Evolutionary conservation across 1,284 basidiomycete species (phyloP), one percentile per base, ranked within the genome.

Genomic region (Tilletia horrida): DNA sequence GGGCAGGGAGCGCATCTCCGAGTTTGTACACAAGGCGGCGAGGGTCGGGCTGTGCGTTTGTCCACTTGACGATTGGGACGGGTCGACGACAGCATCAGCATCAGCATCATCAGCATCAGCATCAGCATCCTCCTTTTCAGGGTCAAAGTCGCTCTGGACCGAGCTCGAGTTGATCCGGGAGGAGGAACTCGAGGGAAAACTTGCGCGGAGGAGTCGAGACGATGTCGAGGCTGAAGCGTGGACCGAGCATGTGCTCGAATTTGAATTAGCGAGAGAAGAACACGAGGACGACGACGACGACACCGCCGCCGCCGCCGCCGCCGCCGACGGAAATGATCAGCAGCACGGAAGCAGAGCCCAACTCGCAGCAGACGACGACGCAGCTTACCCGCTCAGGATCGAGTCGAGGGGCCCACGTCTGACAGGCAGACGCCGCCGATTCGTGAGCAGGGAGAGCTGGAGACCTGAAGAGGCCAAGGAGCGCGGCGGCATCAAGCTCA

Each of bases 1-100:
- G 2, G 78, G 79, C 21, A 62, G 79, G 18, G 72, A 75, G 16
- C 76, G 71, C 44, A 69, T 81, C 4, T 71, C 74, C 2, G 64
- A 67, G 3, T 81, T 81, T 62, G 69, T 80, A 18, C 67, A 76
- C 3, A 65, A 70, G 21, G 76, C 75, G 0, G 62, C 68, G 25
- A 59, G 71, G 0, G 69, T 66, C 0, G 78, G 78, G 0, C 50
- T 81, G 29, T 40, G 63, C 6, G 65, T 81, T 7, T 40, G 35
- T 11, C 35, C 35, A 40, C 11, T 40, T 11, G 35, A 40, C 11
- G 35, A 11, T 11, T 40, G 4, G 35, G 35, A 40, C 35, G 4
- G 6, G 4, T 40, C 35, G 6, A 11, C 35, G 35, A 11, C 35
- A 11, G 35, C 4, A 11, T 11, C 35, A 40, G 11, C 35, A 40